Base-by-base conservation (phyloP, 2,329 filamentous ascomycete genomes). In the Coniella vitis region DNA sequence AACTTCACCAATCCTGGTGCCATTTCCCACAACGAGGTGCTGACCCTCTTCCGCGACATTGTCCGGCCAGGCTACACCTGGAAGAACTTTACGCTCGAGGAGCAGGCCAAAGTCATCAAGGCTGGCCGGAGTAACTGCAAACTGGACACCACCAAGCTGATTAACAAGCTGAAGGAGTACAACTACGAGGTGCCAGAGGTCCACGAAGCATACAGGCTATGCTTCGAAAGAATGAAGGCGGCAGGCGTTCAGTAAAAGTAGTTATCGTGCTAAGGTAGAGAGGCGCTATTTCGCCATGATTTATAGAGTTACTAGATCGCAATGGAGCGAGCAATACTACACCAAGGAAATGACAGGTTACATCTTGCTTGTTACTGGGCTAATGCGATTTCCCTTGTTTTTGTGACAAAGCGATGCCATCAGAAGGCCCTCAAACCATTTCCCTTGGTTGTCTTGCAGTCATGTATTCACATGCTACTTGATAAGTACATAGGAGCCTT, bases 1-100 rank as follows among this genome's bases (percentile, higher is more conserved):
- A 86, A 86, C 68, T 84, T 85, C 63, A 84, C 81, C 52, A 86
- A 85, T 65, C 82, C 82, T 0, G 82, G 81, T 12, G 78, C 79
- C 54, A 84, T 86, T 61, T 82, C 79, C n/a, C 81, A 85, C 66
- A 85, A 85, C 62, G 80, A 85, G 65, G 80, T 86, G 7, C 69
- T 86, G 35, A 57, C 66, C 2, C 67, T 86, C 37, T 84, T 84
- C 67, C 76, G 74, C 57, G 73, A 84, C 54, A 79, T 82, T 55
- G 74, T 86, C 34, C 73, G 80, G 36, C 81, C 81, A 2, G 61
- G 60, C 22, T 78, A 82, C 57, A 71, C 69, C 36, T 85, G 80
- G 79, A 73, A 75, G 68, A 86, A 84, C 68, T 86, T 85, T 60
- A 74, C 71, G 2, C 61, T 84, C 37, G 79, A 83, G 57, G 79